Base-by-base conservation (phyloP, 1,284 basidiomycete genomes). In the Cystobasidium sp. region DNA sequence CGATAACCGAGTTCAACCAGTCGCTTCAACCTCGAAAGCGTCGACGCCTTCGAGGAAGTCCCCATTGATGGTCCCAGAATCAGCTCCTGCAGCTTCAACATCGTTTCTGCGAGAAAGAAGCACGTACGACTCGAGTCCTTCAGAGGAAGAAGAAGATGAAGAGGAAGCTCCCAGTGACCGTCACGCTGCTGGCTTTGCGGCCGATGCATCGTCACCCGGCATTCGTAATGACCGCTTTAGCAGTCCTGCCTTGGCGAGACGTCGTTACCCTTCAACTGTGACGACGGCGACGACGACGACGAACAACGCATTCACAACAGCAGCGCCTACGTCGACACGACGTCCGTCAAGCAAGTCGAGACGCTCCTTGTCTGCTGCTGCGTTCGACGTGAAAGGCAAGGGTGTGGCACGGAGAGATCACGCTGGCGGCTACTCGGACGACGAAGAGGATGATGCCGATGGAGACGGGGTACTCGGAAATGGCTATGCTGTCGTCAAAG, bases 321-420 rank as follows among this genome's bases (percentile, higher is more conserved):
- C 59, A 20, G 10, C 12, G 20, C 14, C 43, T 6, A n/a, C 24
- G 47, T 43, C 44, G 31, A 22, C 61, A 49, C 20, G 46, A 5
- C 59, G 39, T 61, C n/a, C 44, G 24, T 63, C 43, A 22, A 63
- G 44, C 46, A 63, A 31, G 18, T 63, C 61, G 31, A 22, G 61
- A 63, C 61, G 46, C 9, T 18, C 44, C 18, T 63, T 43, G 6
- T 5, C 44, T 39, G 41, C 59, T 9, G 8, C 53, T 9, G 39
- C 41, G 37, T 59, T 59, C 61, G 61, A 63, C 46, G 22, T 46
- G 4, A 63, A 63, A 63, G 61, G 61, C 31, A 63, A 63, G 31
- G 61, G 61, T 47, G 44, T 46, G 7, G 43, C 46, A 37, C n/a
- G 43, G 16, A 24, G 22, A 14, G n/a, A n/a, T 6, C 6, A 49